Conservation (phyloP, 345 rosid genomes). For the Hevea brasiliensis region DNA sequence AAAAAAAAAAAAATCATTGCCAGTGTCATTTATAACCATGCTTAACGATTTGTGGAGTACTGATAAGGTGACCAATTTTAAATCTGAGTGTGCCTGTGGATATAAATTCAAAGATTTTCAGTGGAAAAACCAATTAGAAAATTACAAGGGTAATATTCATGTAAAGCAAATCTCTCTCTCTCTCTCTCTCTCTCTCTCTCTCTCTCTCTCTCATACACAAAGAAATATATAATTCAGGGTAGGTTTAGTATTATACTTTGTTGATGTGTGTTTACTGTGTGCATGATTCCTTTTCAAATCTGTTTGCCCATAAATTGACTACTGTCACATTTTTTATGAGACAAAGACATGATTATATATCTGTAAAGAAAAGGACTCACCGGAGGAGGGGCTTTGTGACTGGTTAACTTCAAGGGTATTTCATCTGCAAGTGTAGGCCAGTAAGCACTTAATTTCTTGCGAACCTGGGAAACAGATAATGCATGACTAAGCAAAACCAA, state of each 20-base stretch:
- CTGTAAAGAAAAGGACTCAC: not conserved
- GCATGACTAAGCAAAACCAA: constrained; percentile 17
- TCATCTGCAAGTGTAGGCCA: constrained; percentile 79
- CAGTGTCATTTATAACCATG: not conserved
- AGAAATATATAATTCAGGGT: too few relatives aligned
- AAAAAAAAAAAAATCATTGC: too few relatives aligned
- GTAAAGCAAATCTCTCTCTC: not conserved
- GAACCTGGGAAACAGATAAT: constrained; percentile 54
- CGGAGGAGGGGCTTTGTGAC: constrained; percentile 43
- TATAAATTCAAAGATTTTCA: not conserved
- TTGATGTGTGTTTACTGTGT: not conserved
- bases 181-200: not conserved
- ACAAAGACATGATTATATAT: not conserved
- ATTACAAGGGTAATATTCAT: not conserved
- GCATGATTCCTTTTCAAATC: not conserved
- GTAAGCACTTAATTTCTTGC: constrained; percentile 50
- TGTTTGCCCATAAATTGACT: not conserved
- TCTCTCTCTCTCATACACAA: not conserved
- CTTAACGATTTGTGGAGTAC: not conserved
- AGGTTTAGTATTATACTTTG: too few relatives aligned
- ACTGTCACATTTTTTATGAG: not conserved
- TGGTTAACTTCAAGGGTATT: constrained; percentile 54
- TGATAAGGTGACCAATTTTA: not conserved
- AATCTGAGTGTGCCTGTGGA: not conserved
- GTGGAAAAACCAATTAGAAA: not conserved